Conservation (phyloP, 257 asterid genomes). For the Ilex aquifolium region DNA sequence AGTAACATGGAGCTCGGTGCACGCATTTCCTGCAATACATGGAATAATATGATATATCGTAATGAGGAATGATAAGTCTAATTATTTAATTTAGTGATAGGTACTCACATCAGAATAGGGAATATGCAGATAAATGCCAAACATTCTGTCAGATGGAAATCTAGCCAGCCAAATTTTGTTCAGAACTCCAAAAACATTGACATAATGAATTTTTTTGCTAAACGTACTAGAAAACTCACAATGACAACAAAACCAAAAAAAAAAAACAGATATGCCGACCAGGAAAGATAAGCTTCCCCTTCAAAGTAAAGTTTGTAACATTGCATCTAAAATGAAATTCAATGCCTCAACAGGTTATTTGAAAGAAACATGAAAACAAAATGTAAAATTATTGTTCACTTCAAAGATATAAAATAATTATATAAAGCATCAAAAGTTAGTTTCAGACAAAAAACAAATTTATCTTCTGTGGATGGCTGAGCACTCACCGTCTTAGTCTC, state of each 20-base stretch:
- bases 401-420: no score
- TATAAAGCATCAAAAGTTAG: not conserved
- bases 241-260: no score
- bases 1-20: constrained; percentile 83
- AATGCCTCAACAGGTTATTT: no score
- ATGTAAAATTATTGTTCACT: no score
- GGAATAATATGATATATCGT: not conserved
- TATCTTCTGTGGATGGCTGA: constrained; percentile 1
- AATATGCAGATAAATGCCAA: not conserved
- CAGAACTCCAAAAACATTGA: no score
- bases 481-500: constrained; percentile 65
- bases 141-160: no score
- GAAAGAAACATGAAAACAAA: not conserved
- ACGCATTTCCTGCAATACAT: constrained; percentile 56
- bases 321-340: no score
- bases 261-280: no score
- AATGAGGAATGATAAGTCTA: not conserved
- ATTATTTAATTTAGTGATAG: not conserved
- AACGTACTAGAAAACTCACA: not conserved
- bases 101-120: not conserved
- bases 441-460: not conserved
- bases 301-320: no score
- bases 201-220: no score
- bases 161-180: not conserved
- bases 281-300: no score